These are phyloP conservation scores for Sporothrix brasiliensis DNA, from an alignment of 2,329 filamentous ascomycete species.

Conservation along the genomic window DNA sequence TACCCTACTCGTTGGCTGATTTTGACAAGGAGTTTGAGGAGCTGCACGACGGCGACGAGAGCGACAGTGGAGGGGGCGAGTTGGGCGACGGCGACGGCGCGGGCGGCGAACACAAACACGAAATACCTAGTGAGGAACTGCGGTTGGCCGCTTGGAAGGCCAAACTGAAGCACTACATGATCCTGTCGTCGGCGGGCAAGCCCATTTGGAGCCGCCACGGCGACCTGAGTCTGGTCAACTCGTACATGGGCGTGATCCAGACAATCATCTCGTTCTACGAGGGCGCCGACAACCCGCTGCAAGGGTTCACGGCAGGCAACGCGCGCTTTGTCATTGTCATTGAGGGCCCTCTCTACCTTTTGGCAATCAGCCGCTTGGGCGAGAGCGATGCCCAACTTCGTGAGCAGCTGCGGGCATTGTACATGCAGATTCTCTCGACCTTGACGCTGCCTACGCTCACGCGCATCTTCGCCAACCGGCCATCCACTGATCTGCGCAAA, in stretches of 20 bases:
- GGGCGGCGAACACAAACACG: not conserved
- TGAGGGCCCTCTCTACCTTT: conserved; percentile 85
- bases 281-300: conserved; percentile 72
- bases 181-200: conserved; percentile 93
- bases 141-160: conserved; percentile 78
- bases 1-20: conserved; percentile 60
- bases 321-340: conserved; percentile 84
- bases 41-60: conserved; percentile 56
- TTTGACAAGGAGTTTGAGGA: conserved; percentile 80
- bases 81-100: conserved; percentile 41
- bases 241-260: conserved; percentile 92
- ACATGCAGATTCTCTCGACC: conserved; percentile 98
- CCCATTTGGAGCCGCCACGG: conserved; percentile 97
- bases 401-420: conserved; percentile 86
- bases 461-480: conserved; percentile 83
- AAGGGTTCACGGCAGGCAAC: conserved; percentile 82
- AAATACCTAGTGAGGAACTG: conserved; percentile 51
- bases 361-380: conserved; percentile 88
- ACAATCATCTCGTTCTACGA: conserved; percentile 98
- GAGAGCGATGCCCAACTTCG: conserved; percentile 89
- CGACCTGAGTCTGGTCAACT: conserved; percentile 84
- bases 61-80: conserved; percentile 44
- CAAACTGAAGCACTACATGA: conserved; percentile 96
- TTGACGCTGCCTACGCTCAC: conserved; percentile 84
- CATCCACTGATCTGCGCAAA: conserved; percentile 89